phyloP scores from a whole-genome alignment of 2,329 filamentous ascomycete genomes.

The Knoxdaviesia proteae region DNA sequence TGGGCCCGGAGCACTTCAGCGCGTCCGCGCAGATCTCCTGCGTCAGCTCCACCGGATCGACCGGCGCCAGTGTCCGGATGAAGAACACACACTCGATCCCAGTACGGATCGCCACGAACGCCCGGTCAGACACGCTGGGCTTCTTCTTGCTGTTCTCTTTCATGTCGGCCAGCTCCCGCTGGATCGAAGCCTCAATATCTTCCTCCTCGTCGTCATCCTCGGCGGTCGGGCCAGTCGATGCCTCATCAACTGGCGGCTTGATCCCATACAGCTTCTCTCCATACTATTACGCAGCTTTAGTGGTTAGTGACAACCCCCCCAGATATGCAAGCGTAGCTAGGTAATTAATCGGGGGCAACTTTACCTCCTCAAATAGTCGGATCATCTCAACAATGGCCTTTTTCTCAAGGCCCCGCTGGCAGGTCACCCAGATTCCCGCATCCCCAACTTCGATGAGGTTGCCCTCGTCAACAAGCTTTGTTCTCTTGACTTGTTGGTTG shows the following conservation, averaged over 20 bases:
- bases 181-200: constrained; percentile 57
- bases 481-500: constrained; percentile 30
- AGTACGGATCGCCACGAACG: constrained; percentile 31
- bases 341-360: neutral
- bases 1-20: constrained; percentile 17
- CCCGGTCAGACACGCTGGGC: constrained; percentile 17
- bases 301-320: too few species aligned
- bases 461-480: constrained; percentile 18
- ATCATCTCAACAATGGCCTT: constrained; percentile 49
- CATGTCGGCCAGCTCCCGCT: constrained; percentile 48
- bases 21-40: constrained; percentile 35
- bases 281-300: constrained; percentile 25
- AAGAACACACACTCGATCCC: constrained; percentile 44
- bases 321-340: too few species aligned
- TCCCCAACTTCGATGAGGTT: constrained; percentile 43
- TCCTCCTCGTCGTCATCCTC: constrained; percentile 22
- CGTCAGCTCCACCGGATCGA: constrained; percentile 34
- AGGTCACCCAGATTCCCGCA: constrained; percentile 59
- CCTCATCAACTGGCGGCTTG: constrained; percentile 13
- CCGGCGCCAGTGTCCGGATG: constrained; percentile 31
- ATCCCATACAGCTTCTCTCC: constrained; percentile 40
- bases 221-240: constrained; percentile 8
- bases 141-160: constrained; percentile 16
- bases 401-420: constrained; percentile 47
- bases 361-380: constrained; percentile 43